Evolutionary conservation across 306 rosid genomes (phyloP), one percentile per base, ranked within the genome.

Genomic region (Fagus crenata): DNA sequence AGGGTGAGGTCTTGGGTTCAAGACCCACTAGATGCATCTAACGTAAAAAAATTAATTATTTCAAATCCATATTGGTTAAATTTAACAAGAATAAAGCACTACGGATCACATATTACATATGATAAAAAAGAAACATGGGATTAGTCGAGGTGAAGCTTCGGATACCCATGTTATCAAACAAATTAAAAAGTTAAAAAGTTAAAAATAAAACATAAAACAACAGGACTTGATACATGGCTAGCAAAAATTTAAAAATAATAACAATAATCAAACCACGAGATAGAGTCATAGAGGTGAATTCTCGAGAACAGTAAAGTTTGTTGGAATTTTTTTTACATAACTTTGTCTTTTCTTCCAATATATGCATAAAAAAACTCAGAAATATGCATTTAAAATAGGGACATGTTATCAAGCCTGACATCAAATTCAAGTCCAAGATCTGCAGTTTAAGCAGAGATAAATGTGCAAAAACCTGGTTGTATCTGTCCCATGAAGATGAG

Each of bases 401-500:
- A 65, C 11, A 37, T 65, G 71, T 3, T 6, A 17, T 39, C 33
- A 18, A 56, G 17, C 31, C 11, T 60, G 40, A 31, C 31, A 28
- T 17, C 60, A 54, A 64, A 55, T 68, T 40, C 51, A 63, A 7
- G n/a, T 1, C 3, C 13, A 68, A 28, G 33, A 31, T 53, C 15
- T 8, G 1, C 72, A 53, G 4, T 28, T 9, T 71, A 5, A 42
- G 12, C 51, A 36, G 77, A 13, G 0, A 56, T 42, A 40, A 60
- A 72, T 49, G 59, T 43, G 51, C 77, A 51, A 6, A 39, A 76
- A 94, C 98, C 90, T 94, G 71, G 90, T 83, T 15, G 84, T 81
- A 77, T 94, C 96, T 69, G 89, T 90, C 96, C 98, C 90, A 71
- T 92, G 96, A 84, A 94, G 98, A 84, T 92, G 95, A 77, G 96